phyloP scores from a whole-genome alignment of 371 early-diverging fungal species.

The Encephalitozoon intestinalis region DNA sequence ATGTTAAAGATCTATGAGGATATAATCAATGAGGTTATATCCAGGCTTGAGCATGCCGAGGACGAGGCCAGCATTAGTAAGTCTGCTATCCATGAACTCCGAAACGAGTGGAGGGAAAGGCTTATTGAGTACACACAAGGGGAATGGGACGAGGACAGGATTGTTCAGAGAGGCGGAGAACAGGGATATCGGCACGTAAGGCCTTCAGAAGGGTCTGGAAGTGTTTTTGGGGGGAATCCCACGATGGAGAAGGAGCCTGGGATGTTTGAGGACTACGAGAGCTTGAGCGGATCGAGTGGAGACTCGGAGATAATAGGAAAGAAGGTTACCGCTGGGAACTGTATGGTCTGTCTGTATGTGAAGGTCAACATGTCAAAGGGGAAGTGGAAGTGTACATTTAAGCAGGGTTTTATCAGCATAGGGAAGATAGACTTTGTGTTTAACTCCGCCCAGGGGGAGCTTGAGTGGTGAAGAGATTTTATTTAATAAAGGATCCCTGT shows the following conservation, averaged over 20 bases:
- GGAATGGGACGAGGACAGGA: background rate
- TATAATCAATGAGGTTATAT: constrained; percentile 49
- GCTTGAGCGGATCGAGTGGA: background rate
- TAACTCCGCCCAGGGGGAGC: constrained; percentile 58
- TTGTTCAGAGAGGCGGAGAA: background rate
- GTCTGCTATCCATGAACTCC: constrained; percentile 44
- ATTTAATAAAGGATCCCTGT: background rate
- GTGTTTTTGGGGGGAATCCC: background rate
- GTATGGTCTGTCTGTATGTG: constrained; percentile 61
- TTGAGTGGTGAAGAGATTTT: constrained; percentile 58
- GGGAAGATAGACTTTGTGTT: constrained; percentile 60
- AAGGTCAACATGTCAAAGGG: constrained; percentile 59
- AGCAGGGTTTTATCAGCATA: constrained; percentile 61
- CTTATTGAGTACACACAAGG: constrained; percentile 42
- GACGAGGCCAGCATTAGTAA: constrained; percentile 24
- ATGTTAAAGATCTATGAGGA: constrained; percentile 53
- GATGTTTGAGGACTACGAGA: background rate
- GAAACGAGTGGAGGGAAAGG: constrained; percentile 50
- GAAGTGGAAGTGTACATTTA: constrained; percentile 60
- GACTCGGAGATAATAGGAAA: constrained; percentile 40
- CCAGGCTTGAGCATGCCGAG: constrained; percentile 35
- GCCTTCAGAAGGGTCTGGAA: background rate
- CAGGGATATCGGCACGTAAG: constrained; percentile 1
- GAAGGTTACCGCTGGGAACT: constrained; percentile 37
- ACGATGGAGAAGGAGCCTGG: background rate